Evolutionary conservation across 2,329 filamentous ascomycete genomes (phyloP), one percentile per base, ranked within the genome.

Genomic region (Colletotrichum sp.): DNA sequence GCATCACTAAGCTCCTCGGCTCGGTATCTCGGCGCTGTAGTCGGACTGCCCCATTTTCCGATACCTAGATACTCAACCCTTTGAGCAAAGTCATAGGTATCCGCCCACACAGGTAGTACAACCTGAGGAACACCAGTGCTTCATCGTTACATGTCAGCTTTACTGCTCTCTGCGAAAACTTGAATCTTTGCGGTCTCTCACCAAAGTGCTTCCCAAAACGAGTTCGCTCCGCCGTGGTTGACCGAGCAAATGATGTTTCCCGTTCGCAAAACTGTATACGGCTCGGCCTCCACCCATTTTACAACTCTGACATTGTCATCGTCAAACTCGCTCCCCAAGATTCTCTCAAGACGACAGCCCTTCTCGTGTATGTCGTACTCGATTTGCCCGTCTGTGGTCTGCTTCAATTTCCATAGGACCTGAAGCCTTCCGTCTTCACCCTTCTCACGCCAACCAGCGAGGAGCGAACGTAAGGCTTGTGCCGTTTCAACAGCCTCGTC

Each of bases 161-260:
- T 44, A n/a, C 39, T 11, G 3, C 9, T 2, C 39, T 44, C 2
- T 44, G 8, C 39, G 9, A 44, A 6, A 28, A 68, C 0, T 36
- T 30, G 22, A 3, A 36, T 3, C 3, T 22, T 6, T 6, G 8
- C 7, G 36, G n/a, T 28, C n/a, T 30, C 55, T 76, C 70, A 85
- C 84, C 79, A 77, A 19, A 85, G 48, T 0, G 84, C 83, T 68
- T 87, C 85, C 39, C 82, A 81, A 76, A 82, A 86, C 0, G 86
- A 88, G 75, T 87, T 89, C 1, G 87, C 86, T 5, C 87, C 88
- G 7, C 87, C 87, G 70, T 89, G 87, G 71, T 88, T 85, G 4
- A 89, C 81, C 13, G 86, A 83, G 34, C 85, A 86, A 4, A 82
- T 79, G 8, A 89, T 78, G 16, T 82, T 77, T 0, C 85, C 85